Conservation (phyloP, 1,284 basidiomycete species). For the Ceratobasidium sp. region DNA sequence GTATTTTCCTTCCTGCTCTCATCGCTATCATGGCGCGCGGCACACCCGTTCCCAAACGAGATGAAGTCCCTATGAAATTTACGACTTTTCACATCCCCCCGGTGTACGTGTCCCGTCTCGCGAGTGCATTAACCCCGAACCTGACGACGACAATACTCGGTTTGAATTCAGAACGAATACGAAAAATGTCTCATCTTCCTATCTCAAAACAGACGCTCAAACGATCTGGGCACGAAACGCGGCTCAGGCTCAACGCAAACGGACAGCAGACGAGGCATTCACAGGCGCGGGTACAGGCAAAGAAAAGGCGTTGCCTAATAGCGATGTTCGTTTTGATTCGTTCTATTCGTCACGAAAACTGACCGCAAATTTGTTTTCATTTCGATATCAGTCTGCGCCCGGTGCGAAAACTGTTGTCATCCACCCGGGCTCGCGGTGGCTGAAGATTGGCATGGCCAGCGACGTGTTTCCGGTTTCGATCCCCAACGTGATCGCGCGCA, state of each 20-base stretch:
- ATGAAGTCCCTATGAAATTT: conserved; percentile 77
- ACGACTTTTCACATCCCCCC: conserved; percentile 82
- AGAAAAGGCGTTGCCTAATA: conserved; percentile 26
- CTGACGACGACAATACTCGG: conserved; percentile 46
- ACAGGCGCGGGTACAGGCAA: not conserved
- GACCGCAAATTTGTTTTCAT: conserved; percentile 46
- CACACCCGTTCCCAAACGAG: conserved; percentile 26
- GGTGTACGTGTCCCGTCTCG: conserved; percentile 63
- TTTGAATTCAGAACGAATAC: conserved; percentile 66
- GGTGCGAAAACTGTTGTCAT: conserved; percentile 76
- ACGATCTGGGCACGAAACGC: conserved; percentile 77
- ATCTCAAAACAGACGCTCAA: conserved; percentile 75
- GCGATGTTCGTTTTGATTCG: conserved; percentile 8
- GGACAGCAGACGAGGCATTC: conserved; percentile 54
- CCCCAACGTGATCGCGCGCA: conserved; percentile 78
- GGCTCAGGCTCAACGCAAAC: conserved; percentile 58
- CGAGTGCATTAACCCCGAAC: not conserved
- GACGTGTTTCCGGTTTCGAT: conserved; percentile 81
- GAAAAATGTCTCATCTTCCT: conserved; percentile 77
- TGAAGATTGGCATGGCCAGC: conserved; percentile 91
- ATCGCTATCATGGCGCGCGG: conserved; percentile 26
- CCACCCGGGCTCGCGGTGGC: conserved; percentile 89
- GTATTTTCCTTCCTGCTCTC: not conserved
- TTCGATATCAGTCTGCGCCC: conserved; percentile 59
- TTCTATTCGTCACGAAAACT: conserved; percentile 59